Conservation (phyloP, 129 eudicot species). For the Flaveria brownii region DNA sequence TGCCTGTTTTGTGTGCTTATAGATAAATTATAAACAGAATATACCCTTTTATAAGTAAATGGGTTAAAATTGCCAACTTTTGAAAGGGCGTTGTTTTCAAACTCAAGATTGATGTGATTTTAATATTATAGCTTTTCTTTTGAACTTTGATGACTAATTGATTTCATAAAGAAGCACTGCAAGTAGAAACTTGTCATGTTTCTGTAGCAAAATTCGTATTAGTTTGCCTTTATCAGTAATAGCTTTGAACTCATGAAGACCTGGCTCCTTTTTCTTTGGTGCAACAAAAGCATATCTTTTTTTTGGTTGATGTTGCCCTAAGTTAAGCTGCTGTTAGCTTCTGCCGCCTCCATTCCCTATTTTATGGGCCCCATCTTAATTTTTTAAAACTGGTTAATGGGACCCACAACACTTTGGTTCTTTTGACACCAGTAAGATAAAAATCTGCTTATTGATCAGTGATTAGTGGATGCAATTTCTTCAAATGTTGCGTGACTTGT, state of each 20-base stretch:
- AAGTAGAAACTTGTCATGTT: neutral
- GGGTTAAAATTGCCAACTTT: neutral
- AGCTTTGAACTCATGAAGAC: neutral
- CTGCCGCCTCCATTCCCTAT: neutral
- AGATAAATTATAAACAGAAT: neutral
- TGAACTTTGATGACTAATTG: neutral
- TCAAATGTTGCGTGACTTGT: slow-evolving; percentile 10
- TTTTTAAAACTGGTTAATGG: neutral
- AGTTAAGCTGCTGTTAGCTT: neutral
- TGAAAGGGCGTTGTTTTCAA: neutral
- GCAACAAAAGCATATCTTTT: neutral
- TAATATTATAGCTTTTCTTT: neutral
- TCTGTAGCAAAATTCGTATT: neutral
- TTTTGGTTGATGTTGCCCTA: neutral
- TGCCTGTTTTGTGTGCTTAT: neutral
- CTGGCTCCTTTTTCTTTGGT: neutral
- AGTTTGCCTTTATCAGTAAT: neutral
- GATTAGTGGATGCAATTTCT: neutral
- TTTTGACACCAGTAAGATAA: slow-evolving; percentile 15
- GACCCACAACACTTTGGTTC: neutral
- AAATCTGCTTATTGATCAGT: neutral
- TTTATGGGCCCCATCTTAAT: neutral
- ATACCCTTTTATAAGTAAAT: neutral
- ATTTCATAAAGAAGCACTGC: neutral
- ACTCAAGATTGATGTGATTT: neutral